Evolutionary conservation across 1,284 basidiomycete genomes (phyloP).

Genomic region (Amylostereum chailletii): DNA sequence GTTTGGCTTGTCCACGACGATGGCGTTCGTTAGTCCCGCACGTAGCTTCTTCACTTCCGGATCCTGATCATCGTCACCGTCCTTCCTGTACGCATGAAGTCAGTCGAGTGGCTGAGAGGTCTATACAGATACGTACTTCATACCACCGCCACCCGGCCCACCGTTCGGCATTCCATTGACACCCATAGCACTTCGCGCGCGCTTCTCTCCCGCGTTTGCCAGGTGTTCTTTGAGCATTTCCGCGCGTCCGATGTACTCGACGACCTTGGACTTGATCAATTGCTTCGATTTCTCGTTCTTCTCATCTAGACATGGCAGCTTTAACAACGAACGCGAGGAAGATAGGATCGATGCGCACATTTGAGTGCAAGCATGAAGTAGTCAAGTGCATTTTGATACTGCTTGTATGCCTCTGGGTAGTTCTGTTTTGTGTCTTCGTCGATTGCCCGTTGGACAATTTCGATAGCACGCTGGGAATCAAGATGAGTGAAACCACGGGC

Average conservation of each 20-base stretch:
- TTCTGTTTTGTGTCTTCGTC: slow-evolving; percentile 93
- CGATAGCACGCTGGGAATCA: slow-evolving; percentile 74
- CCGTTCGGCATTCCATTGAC: slow-evolving; percentile 62
- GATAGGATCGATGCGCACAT: slow-evolving; percentile 35
- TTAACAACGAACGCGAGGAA: slow-evolving; percentile 2
- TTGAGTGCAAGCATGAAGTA: slow-evolving; percentile 95
- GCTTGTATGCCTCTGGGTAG: slow-evolving; percentile 91
- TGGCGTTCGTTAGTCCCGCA: slow-evolving; percentile 81
- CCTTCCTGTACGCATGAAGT: slow-evolving; percentile 30
- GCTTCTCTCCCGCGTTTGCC: slow-evolving; percentile 56
- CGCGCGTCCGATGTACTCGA: slow-evolving; percentile 88
- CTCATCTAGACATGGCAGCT: slow-evolving; percentile 63
- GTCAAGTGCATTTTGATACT: slow-evolving; percentile 91
- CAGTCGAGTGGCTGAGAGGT: too few relatives aligned
- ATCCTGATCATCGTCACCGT: slow-evolving; percentile 68
- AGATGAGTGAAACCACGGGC: too few relatives aligned
- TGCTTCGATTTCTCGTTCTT: slow-evolving; percentile 92
- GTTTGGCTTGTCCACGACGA: slow-evolving; percentile 91
- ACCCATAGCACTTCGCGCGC: slow-evolving; percentile 69
- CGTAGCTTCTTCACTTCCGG: slow-evolving; percentile 94
- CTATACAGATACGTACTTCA: slow-evolving; percentile 43
- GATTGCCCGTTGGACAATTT: slow-evolving; percentile 91
- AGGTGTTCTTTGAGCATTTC: slow-evolving; percentile 90
- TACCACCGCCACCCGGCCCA: slow-evolving; percentile 54
- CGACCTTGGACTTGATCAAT: slow-evolving; percentile 85